A percentile compares a stretch with the other conserved stretches of the same genome.
Conservation (phyloP, 257 asterid species). For the Coffea eugenioides region DNA sequence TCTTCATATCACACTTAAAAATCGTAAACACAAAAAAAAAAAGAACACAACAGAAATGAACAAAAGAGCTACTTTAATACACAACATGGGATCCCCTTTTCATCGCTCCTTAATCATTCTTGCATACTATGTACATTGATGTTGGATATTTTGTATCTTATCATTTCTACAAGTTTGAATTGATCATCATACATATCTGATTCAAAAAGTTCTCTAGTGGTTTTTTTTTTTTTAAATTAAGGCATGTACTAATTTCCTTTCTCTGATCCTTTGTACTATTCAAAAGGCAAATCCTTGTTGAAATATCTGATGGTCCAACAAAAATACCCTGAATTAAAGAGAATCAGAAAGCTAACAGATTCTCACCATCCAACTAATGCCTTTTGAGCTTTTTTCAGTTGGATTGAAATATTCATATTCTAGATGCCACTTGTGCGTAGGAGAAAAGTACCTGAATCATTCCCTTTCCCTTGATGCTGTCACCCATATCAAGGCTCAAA, state of each 20-base stretch:
- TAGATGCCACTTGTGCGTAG: background rate
- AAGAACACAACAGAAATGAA: too few species aligned
- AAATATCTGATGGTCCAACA: background rate
- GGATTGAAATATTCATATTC: background rate
- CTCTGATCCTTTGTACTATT: background rate
- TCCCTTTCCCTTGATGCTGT: conserved; percentile 92
- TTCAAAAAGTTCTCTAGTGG: background rate
- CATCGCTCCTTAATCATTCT: background rate
- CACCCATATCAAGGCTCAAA: conserved; percentile 78
- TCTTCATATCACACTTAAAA: too few species aligned
- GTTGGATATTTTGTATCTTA: background rate
- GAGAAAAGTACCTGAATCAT: conserved; percentile 66
- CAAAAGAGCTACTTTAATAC: too few species aligned
- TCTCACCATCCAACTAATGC: background rate
- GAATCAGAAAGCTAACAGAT: background rate
- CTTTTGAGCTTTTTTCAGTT: background rate
- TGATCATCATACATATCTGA: background rate
- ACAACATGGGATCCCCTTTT: too few species aligned
- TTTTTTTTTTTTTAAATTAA: too few species aligned
- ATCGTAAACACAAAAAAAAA: background rate
- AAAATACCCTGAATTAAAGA: background rate
- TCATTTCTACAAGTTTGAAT: background rate
- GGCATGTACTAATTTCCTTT: background rate
- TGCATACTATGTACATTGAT: background rate
- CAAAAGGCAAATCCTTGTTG: background rate